These are phyloP conservation scores for Oryza glumipatula DNA, from an alignment of 176 grass and related monocot species.

Conservation along the genomic window DNA sequence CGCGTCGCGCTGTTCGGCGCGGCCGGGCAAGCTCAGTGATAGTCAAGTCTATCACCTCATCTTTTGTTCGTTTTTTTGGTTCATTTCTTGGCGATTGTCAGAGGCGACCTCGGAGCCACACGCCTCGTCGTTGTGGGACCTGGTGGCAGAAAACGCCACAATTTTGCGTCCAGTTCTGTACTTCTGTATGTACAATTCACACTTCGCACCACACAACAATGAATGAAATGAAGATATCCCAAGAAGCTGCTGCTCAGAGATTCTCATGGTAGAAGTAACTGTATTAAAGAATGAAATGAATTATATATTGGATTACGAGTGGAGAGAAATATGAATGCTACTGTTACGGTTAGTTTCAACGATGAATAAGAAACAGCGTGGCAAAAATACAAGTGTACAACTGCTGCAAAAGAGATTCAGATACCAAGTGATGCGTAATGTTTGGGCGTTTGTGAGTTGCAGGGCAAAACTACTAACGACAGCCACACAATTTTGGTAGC, in stretches of 20 bases:
- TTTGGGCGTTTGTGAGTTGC: constrained; percentile 1
- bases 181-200: not conserved
- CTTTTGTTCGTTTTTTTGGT: not conserved
- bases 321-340: no score
- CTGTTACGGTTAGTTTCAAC: not conserved
- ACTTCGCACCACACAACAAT: not conserved
- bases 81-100: not conserved
- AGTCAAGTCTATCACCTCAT: constrained; percentile 18
- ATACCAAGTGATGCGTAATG: not conserved
- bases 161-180: not conserved
- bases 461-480: constrained; percentile 19
- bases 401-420: not conserved
- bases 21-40: not conserved
- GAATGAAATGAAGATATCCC: not conserved
- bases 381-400: constrained; percentile 29
- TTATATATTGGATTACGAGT: not conserved
- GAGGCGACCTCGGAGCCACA: not conserved
- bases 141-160: not conserved
- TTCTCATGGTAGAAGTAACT: not conserved
- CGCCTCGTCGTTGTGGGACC: not conserved
- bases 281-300: not conserved
- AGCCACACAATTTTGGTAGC: not conserved
- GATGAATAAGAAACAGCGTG: not conserved
- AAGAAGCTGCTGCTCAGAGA: not conserved
- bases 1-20: not conserved